Evolutionary conservation across 305 asterid species (phyloP).

Genomic region (Salvia sclarea): DNA sequence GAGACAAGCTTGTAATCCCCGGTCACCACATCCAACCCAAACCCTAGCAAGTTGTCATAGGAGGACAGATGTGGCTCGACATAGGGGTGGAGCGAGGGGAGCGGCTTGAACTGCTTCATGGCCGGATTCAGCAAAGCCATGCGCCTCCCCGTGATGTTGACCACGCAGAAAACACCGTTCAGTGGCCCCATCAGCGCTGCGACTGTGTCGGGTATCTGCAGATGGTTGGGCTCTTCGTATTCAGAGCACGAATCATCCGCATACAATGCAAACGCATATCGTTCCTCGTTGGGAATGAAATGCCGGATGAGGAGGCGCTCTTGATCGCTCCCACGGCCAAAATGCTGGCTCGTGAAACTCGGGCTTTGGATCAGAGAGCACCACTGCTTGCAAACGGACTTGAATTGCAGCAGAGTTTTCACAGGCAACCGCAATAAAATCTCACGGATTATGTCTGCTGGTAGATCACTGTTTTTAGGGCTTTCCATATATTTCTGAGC

Average conservation of each 20-base stretch:
- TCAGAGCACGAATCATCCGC: constrained; percentile 24
- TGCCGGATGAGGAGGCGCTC: constrained; percentile 39
- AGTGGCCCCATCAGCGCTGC: constrained; percentile 43
- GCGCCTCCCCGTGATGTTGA: constrained; percentile 14
- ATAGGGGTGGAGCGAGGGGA: constrained; percentile 28
- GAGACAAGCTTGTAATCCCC: constrained; percentile 41
- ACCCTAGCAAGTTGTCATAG: constrained; percentile 34
- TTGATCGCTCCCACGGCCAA: constrained; percentile 27
- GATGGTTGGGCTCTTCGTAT: constrained; percentile 39
- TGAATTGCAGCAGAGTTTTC: constrained; percentile 37
- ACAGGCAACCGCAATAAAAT: constrained; percentile 44
- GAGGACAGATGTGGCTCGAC: constrained; percentile 25
- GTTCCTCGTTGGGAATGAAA: constrained; percentile 12
- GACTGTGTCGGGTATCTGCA: constrained; percentile 34
- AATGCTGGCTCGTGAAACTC: constrained; percentile 33
- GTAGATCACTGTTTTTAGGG: constrained; percentile 19
- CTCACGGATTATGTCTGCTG: constrained; percentile 37
- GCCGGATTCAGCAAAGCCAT: constrained; percentile 45
- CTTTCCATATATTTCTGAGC: background rate
- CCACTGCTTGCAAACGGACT: constrained; percentile 45
- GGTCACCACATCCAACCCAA: constrained; percentile 39
- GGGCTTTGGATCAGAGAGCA: constrained; percentile 33
- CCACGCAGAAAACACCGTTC: constrained; percentile 42
- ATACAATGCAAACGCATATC: constrained; percentile 32
- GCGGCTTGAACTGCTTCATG: constrained; percentile 41